Percentiles rank a stretch among this genome's conserved stretches.
These are phyloP conservation scores for Euphorbia celastroides DNA, from an alignment of 441 rosid species.

Conservation along the genomic window DNA sequence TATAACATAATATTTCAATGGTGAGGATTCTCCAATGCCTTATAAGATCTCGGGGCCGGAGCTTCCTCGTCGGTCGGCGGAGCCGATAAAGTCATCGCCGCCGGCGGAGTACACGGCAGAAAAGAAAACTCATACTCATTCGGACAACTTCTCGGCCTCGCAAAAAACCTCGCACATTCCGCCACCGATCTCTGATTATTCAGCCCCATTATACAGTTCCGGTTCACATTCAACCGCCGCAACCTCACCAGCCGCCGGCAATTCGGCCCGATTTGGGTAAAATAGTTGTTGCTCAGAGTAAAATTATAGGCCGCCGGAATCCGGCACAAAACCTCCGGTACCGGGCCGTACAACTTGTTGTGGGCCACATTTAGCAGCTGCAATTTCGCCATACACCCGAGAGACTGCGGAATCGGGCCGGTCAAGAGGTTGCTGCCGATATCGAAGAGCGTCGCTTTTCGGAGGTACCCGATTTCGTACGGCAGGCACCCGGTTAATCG, in stretches of 20 bases:
- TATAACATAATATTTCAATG: too few relatives aligned
- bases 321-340: conserved; percentile 22
- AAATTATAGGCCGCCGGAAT: conserved; percentile 11
- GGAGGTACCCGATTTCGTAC: conserved; percentile 33
- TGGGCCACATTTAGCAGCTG: conserved; percentile 27
- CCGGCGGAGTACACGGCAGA: conserved; percentile 10
- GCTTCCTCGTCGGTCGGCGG: conserved; percentile 19
- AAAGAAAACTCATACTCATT: conserved; percentile 12
- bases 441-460: conserved; percentile 29
- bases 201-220: conserved; percentile 18
- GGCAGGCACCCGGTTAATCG: conserved; percentile 39
- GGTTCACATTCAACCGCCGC: conserved; percentile 8
- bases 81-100: conserved; percentile 12
- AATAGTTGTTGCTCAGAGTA: conserved; percentile 18
- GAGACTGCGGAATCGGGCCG: conserved; percentile 36
- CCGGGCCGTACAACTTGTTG: conserved; percentile 33
- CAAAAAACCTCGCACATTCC: conserved; percentile 13
- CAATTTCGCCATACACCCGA: conserved; percentile 35
- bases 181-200: conserved; percentile 16
- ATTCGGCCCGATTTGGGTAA: conserved; percentile 16
- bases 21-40: conserved; percentile 12
- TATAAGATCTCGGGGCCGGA: conserved; percentile 17
- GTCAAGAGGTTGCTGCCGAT: conserved; percentile 26
- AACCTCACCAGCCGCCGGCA: conserved; percentile 14
- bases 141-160: conserved; percentile 11